Base-by-base conservation (phyloP, 805 yeast genomes). In the Kuraishia molischiana region DNA sequence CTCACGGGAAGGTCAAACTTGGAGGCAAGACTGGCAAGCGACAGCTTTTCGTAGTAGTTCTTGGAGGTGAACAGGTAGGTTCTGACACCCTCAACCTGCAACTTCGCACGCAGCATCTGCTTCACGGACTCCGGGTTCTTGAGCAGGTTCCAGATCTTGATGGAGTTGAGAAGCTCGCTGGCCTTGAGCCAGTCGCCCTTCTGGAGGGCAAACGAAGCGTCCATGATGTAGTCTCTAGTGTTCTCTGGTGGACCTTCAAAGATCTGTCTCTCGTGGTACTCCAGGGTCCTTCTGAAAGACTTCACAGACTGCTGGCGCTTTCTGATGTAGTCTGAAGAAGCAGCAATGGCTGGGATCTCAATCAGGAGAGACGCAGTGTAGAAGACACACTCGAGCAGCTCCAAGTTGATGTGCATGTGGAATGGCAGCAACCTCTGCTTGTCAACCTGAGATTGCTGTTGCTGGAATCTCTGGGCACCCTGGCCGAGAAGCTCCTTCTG, bases 191-290 rank as follows among this genome's bases (percentile, higher is more conserved):
- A 92, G 55, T 90, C 85, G 48, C 97, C 96, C 50, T 73, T 74
- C 56, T 84, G 85, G 60, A 92, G 75, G 24, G 85, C 77, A 62
- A 79, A 79, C 31, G 97, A 94, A 35, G 97, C 95, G 59, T 84
- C 85, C 72, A 90, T 79, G 50, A 92, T 80, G 62, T 76, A 85
- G 60, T 92, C 99, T 53, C 94, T 81, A 34, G 94, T 84, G 59
- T 89, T 85, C 65, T 92, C 98, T 38, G 97, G 95, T 35, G 98
- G 98, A 32, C 97, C 98, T 45, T 86, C 85, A 71, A 90, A 92
- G 41, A 82, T 82, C 61, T 89, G 95, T 62, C 90, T 82, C 57
- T 89, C 96, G 55, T 85, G 87, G 67, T 81, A 84, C 58, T 92
- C 97, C 48, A 92, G 72, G 59, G 84, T 76, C 57, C 95, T 79